Percentiles rank a stretch among this genome's conserved stretches.
Conservation (phyloP, 768 basidiomycete species). For the Tulasnella sp. region DNA sequence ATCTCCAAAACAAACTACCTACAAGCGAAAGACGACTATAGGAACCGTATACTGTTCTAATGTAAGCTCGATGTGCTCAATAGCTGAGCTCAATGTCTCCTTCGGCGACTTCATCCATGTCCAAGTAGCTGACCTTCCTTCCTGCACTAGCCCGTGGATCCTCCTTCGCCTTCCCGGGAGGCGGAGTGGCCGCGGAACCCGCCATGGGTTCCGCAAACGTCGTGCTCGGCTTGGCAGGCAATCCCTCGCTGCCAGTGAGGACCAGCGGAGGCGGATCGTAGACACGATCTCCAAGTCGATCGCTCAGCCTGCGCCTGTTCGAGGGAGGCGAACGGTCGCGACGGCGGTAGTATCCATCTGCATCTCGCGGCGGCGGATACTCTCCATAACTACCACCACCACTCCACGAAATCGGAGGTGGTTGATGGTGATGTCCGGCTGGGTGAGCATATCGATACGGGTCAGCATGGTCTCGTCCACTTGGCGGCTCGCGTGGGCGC, state of each 20-base stretch:
- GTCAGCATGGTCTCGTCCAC: not conserved
- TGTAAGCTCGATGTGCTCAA: constrained; percentile 12
- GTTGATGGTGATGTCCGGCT: constrained; percentile 11
- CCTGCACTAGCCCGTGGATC: constrained; percentile 86
- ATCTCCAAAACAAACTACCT: not conserved
- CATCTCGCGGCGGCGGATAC: constrained; percentile 5
- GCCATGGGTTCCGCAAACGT: constrained; percentile 26
- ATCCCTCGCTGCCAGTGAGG: constrained; percentile 56
- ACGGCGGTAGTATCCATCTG: not conserved
- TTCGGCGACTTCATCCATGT: constrained; percentile 89
- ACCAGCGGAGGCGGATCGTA: constrained; percentile 27
- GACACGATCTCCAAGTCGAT: constrained; percentile 62
- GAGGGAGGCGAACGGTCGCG: not conserved
- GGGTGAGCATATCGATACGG: not conserved
- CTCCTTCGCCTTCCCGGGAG: constrained; percentile 77
- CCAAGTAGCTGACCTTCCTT: constrained; percentile 85
- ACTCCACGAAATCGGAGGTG: not conserved
- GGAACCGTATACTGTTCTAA: not conserved
- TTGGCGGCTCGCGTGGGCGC: constrained; percentile 25
- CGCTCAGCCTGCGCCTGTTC: constrained; percentile 47
- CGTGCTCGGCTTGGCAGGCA: constrained; percentile 62
- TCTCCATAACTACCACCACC: not conserved
- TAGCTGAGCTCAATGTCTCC: constrained; percentile 42
- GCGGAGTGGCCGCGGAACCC: constrained; percentile 34
- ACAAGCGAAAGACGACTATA: not conserved